Conservation (phyloP, 345 rosid species). For the Bruguiera sexangula region DNA sequence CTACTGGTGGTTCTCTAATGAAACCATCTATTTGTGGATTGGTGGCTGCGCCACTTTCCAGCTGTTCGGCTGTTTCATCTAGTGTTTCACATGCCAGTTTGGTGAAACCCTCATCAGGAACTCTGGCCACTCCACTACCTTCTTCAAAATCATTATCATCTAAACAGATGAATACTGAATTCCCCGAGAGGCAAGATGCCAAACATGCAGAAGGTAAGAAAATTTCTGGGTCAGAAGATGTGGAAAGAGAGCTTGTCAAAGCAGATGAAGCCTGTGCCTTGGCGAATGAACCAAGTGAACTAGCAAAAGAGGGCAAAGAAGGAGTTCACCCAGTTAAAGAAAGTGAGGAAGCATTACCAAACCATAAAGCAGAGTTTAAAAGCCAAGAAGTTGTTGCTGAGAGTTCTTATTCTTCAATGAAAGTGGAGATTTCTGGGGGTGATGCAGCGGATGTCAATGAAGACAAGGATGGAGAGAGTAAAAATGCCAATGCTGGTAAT, state of each 20-base stretch:
- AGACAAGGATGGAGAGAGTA: slow-evolving; percentile 27
- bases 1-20: slow-evolving; percentile 42
- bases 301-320: slow-evolving; percentile 29
- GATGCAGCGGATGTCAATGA: slow-evolving; percentile 9
- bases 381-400: slow-evolving; percentile 18
- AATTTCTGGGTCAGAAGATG: slow-evolving; percentile 21
- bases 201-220: slow-evolving; percentile 20
- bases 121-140: slow-evolving; percentile 30
- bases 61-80: slow-evolving; percentile 27
- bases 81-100: slow-evolving; percentile 23
- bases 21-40: slow-evolving; percentile 31
- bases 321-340: no score
- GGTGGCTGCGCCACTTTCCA: slow-evolving; percentile 29
- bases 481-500: slow-evolving; percentile 18
- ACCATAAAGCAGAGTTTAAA: slow-evolving; percentile 26
- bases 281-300: slow-evolving; percentile 13
- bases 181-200: slow-evolving; percentile 28
- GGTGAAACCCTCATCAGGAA: slow-evolving; percentile 30
- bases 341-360: slow-evolving; percentile 2
- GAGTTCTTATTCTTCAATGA: slow-evolving; percentile 22
- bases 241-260: slow-evolving; percentile 29
- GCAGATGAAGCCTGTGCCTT: slow-evolving; percentile 19
- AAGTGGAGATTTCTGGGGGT: slow-evolving; percentile 21
- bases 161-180: slow-evolving; percentile 29
- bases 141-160: slow-evolving; percentile 24